phyloP scores from a whole-genome alignment of 2,329 filamentous ascomycete genomes.

The Aspergillus sp. region DNA sequence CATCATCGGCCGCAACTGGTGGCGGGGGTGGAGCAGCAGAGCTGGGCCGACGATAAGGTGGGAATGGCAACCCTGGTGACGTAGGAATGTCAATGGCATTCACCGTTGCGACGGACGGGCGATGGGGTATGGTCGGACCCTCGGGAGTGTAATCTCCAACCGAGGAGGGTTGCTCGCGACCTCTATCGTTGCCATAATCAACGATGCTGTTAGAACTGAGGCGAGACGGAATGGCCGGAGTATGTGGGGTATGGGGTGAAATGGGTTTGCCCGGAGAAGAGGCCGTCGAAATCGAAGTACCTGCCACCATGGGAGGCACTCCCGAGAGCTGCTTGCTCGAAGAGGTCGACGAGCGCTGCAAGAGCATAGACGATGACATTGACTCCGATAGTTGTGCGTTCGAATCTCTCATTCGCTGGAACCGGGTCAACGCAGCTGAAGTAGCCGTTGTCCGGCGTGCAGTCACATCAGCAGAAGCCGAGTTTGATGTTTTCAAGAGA shows the following conservation, averaged over 20 bases:
- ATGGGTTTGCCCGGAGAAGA: constrained; percentile 89
- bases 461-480: constrained; percentile 62
- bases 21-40: constrained; percentile 45
- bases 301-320: constrained; percentile 61
- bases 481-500: constrained; percentile 68
- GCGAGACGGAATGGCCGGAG: constrained; percentile 89
- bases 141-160: constrained; percentile 42
- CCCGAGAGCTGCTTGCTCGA: constrained; percentile 71
- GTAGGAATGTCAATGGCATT: constrained; percentile 53
- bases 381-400: constrained; percentile 89
- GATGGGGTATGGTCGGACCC: constrained; percentile 33
- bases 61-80: constrained; percentile 45
- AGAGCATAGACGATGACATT: constrained; percentile 83
- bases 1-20: constrained; percentile 42
- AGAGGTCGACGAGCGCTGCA: constrained; percentile 80
- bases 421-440: constrained; percentile 77
- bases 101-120: constrained; percentile 40
- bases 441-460: constrained; percentile 77
- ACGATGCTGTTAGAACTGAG: constrained; percentile 86
- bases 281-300: constrained; percentile 76
- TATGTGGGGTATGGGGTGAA: constrained; percentile 88
- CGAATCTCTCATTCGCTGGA: constrained; percentile 85
- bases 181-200: constrained; percentile 57
- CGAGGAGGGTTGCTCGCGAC: constrained; percentile 34
- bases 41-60: constrained; percentile 47